Conservation (phyloP, 306 rosid genomes). For the Trifolium fragiferum region DNA sequence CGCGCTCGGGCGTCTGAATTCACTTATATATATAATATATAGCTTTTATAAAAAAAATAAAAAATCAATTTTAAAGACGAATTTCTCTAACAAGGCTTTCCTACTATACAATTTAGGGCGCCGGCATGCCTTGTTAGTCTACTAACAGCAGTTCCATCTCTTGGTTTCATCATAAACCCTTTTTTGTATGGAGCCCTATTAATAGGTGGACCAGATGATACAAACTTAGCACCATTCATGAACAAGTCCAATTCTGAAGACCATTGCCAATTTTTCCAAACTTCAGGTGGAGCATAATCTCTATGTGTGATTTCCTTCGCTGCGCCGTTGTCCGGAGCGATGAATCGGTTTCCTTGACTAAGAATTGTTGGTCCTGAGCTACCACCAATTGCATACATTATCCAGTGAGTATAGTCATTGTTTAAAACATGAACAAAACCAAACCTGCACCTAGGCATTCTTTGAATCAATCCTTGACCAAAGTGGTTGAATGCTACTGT, state of each 20-base stretch:
- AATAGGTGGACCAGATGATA: background rate
- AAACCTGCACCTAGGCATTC: constrained; percentile 52
- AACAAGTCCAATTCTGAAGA: constrained; percentile 32
- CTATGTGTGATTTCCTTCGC: constrained; percentile 61
- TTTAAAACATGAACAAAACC: constrained; percentile 79
- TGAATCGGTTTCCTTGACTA: constrained; percentile 86
- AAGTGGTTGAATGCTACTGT: constrained; percentile 47
- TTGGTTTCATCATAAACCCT: constrained; percentile 37
- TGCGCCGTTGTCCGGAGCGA: constrained; percentile 60
- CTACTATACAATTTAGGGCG: constrained; percentile 18
- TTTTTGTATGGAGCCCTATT: background rate
- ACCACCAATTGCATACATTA: constrained; percentile 90
- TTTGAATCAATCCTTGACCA: constrained; percentile 41
- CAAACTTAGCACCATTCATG: constrained; percentile 40
- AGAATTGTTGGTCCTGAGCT: constrained; percentile 72
- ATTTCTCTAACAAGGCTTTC: constrained; percentile 19
- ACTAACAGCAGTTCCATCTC: constrained; percentile 20
- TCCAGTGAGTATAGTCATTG: constrained; percentile 89
- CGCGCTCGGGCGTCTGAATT: too few relatives aligned
- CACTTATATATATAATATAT: too few relatives aligned
- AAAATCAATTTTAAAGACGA: too few relatives aligned
- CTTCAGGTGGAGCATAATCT: background rate
- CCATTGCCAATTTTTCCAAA: constrained; percentile 43
- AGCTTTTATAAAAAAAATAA: too few relatives aligned
- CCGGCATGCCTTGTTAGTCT: constrained; percentile 32